Evolutionary conservation across 352 stramenopile species (phyloP).

Genomic region (Thraustotheca clavata): DNA sequence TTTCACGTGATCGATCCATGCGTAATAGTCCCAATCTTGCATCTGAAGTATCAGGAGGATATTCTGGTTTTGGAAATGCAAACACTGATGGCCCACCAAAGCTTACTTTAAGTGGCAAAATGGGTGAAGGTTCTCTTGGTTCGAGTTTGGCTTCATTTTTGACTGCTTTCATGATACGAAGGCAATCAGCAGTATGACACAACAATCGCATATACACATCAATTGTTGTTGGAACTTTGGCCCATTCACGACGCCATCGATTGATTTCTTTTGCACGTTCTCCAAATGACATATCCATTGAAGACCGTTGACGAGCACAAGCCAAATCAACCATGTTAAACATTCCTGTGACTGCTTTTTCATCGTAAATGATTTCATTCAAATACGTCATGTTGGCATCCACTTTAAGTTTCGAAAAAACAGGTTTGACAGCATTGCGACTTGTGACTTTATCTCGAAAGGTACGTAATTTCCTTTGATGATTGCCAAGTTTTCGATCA

Average conservation of each 20-base stretch:
- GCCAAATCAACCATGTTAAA: neutral
- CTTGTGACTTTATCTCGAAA: conserved; percentile 5
- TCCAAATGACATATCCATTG: neutral
- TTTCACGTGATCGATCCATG: neutral
- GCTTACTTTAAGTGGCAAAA: neutral
- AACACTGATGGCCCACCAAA: neutral
- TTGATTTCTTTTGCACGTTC: neutral
- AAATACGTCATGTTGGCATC: neutral
- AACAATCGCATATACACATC: neutral
- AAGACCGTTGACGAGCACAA: neutral
- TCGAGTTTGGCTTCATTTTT: neutral
- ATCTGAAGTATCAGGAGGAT: neutral
- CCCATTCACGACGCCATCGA: neutral
- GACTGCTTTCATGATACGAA: neutral
- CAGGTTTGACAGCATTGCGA: neutral
- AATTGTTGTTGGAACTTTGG: neutral
- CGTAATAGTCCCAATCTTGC: neutral
- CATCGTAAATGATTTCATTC: neutral
- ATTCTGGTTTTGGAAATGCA: neutral
- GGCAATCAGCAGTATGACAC: neutral
- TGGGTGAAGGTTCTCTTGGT: neutral
- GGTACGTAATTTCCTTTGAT: neutral
- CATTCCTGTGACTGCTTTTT: neutral
- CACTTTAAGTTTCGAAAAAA: neutral
- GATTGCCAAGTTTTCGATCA: neutral